phyloP scores from a whole-genome alignment of 2,329 filamentous ascomycete species.

The Colletotrichum lentis region DNA sequence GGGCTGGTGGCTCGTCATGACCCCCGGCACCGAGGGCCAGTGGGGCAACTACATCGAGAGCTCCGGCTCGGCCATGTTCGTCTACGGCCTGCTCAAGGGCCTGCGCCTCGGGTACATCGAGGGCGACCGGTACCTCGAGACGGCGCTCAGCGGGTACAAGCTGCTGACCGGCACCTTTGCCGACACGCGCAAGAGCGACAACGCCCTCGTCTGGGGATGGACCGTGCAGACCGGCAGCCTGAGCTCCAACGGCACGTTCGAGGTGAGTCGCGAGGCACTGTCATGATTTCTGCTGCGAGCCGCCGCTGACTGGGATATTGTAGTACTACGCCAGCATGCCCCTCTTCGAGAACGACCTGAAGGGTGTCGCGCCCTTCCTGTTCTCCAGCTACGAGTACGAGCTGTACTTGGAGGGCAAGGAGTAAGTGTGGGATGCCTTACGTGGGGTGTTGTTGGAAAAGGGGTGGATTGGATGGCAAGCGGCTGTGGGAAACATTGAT shows the following conservation, averaged over 20 bases:
- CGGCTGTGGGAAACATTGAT: neutral
- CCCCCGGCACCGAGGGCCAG: conserved; percentile 45
- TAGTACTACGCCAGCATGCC: conserved; percentile 43
- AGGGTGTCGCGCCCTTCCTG: conserved; percentile 42
- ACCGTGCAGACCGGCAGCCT: conserved; percentile 49
- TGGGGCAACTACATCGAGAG: conserved; percentile 50
- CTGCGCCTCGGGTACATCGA: conserved; percentile 47
- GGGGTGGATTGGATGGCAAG: neutral
- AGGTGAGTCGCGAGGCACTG: conserved; percentile 49
- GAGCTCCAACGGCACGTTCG: conserved; percentile 48
- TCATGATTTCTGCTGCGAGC: neutral
- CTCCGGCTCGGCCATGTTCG: conserved; percentile 49
- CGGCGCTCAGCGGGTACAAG: conserved; percentile 55
- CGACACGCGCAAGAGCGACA: conserved; percentile 52
- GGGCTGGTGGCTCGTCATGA: conserved; percentile 52
- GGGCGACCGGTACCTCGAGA: conserved; percentile 45
- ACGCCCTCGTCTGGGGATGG: conserved; percentile 50
- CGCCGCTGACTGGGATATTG: accelerated
- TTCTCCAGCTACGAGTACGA: conserved; percentile 43
- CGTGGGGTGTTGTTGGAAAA: neutral
- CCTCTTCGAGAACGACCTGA: conserved; percentile 42
- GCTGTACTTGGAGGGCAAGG: conserved; percentile 31
- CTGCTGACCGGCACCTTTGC: conserved; percentile 57
- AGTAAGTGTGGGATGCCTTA: neutral
- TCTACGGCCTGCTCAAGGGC: conserved; percentile 50